These are phyloP conservation scores for Huiozyma sinensis DNA, from an alignment of 805 yeast species.

Conservation along the genomic window DNA sequence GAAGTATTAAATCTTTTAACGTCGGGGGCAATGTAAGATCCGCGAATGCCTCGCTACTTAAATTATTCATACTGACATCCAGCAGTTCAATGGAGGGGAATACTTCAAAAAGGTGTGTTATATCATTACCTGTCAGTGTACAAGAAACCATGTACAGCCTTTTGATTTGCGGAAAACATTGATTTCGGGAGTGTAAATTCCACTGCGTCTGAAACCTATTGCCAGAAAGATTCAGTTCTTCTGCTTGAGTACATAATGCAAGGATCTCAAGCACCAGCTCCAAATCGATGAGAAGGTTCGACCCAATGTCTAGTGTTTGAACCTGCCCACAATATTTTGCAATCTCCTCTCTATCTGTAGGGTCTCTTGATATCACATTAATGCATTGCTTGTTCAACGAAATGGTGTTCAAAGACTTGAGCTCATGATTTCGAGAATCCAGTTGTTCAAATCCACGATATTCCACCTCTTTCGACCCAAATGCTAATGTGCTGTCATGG, in stretches of 20 bases:
- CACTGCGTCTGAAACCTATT: constrained; percentile 5
- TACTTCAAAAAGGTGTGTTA: constrained; percentile 6
- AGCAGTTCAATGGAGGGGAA: constrained; percentile 31
- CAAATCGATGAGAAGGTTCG: constrained; percentile 41
- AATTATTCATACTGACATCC: constrained; percentile 9
- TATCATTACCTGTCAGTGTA: constrained; percentile 2
- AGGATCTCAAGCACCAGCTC: constrained; percentile 31
- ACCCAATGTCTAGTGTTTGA: constrained; percentile 45
- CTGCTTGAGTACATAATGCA: constrained; percentile 2
- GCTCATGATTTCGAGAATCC: constrained; percentile 37
- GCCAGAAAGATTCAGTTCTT: constrained; percentile 15
- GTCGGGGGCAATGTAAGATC: constrained; percentile 5
- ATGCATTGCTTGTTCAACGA: constrained; percentile 30
- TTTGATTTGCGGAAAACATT: constrained; percentile 4
- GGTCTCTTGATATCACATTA: not conserved
- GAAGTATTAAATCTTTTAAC: constrained; percentile 9
- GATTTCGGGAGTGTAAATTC: not conserved
- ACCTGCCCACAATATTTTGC: constrained; percentile 10
- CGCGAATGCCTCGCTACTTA: constrained; percentile 3
- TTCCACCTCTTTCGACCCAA: constrained; percentile 52
- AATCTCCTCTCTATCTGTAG: not conserved
- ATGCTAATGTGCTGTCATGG: constrained; percentile 27
- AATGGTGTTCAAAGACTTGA: constrained; percentile 34
- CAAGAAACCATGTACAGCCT: constrained; percentile 21
- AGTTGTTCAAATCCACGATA: constrained; percentile 56